These are phyloP conservation scores for Omphalotus olearius DNA, from an alignment of 1,284 basidiomycete species.

Conservation along the genomic window DNA sequence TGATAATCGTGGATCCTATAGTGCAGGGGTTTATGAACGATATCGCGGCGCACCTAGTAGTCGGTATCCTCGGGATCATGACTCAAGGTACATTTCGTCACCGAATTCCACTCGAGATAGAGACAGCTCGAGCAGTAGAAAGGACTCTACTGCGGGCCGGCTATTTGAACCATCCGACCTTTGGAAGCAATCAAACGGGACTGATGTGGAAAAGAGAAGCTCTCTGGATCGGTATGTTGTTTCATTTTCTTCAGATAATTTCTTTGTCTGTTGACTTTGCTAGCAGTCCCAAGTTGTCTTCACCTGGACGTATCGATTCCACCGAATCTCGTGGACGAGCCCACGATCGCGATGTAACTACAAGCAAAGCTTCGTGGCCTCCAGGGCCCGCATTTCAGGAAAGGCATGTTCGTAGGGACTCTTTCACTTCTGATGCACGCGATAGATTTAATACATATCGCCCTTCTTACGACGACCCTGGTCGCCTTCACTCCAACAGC, in stretches of 20 bases:
- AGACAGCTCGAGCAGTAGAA: conserved; percentile 4
- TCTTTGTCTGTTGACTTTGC: not conserved
- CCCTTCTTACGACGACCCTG: conserved; percentile 31
- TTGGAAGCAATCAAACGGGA: conserved; percentile 59
- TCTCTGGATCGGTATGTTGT: conserved; percentile 21
- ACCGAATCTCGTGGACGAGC: conserved; percentile 1
- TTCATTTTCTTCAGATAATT: not conserved
- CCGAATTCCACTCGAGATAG: conserved; percentile 27
- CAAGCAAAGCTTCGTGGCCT: conserved; percentile 3
- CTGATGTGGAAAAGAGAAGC: conserved; percentile 26
- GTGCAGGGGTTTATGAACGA: conserved; percentile 11
- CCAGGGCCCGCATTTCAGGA: conserved; percentile 1
- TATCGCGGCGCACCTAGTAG: conserved; percentile 9
- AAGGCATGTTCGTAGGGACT: not conserved
- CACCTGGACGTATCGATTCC: not conserved
- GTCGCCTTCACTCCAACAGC: conserved; percentile 18
- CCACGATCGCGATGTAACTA: not conserved
- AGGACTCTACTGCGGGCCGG: conserved; percentile 23
- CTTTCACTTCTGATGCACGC: conserved; percentile 20
- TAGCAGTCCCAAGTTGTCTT: not conserved
- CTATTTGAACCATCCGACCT: conserved; percentile 67
- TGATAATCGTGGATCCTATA: conserved; percentile 9
- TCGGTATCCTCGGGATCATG: conserved; percentile 5
- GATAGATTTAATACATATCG: conserved; percentile 40
- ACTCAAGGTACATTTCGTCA: conserved; percentile 15